phyloP scores from a whole-genome alignment of 345 rosid genomes.

The Eucalyptus fibrosa region DNA sequence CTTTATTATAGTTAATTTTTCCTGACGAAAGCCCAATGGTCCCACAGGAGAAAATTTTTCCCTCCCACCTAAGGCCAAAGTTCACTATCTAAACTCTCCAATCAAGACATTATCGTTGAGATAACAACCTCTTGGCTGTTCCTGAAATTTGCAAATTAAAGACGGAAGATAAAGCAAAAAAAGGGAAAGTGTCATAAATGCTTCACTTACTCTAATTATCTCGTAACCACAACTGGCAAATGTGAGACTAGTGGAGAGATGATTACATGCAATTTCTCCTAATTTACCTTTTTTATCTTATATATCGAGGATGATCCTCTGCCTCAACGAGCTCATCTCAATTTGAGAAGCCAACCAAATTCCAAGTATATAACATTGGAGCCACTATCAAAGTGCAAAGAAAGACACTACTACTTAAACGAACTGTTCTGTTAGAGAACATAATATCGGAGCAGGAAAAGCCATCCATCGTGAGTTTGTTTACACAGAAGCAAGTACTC shows the following conservation, averaged over 20 bases:
- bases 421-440: neutral
- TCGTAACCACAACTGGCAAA: neutral
- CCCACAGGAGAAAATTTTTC: neutral
- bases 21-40: neutral
- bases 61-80: neutral
- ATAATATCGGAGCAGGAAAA: neutral
- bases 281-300: neutral
- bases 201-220: neutral
- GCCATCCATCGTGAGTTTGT: neutral
- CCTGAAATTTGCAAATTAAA: neutral
- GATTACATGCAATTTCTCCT: neutral
- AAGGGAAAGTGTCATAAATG: neutral
- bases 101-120: neutral
- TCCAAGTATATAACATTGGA: neutral
- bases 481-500: neutral
- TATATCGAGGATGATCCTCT: neutral
- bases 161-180: neutral
- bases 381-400: neutral
- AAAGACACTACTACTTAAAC: neutral
- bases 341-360: neutral
- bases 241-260: neutral
- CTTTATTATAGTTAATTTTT: neutral
- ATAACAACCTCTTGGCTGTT: neutral
- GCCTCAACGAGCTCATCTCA: neutral
- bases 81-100: neutral